These are phyloP conservation scores for Aspergillus conjunctus DNA, from an alignment of 495 filamentous ascomycete species.

Conservation along the genomic window DNA sequence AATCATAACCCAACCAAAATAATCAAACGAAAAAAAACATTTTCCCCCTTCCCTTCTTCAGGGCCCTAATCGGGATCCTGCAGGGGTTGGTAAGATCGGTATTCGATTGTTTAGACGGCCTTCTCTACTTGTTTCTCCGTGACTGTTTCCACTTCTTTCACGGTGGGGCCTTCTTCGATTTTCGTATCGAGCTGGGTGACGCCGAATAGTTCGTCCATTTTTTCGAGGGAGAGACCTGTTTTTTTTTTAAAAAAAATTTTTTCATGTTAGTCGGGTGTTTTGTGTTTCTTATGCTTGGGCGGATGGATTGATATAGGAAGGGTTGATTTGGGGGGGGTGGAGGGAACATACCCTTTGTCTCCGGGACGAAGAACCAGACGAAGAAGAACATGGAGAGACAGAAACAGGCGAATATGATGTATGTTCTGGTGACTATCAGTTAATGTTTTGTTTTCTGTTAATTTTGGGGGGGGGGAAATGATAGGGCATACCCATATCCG, in stretches of 20 bases:
- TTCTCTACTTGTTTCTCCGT: slow-evolving; percentile 1
- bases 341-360: slow-evolving; percentile 62
- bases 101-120: slow-evolving; percentile 2
- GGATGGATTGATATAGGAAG: slow-evolving; percentile 8
- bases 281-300: slow-evolving; percentile 9
- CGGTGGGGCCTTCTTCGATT: slow-evolving; percentile 20
- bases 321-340: background rate
- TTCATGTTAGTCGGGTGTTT: background rate
- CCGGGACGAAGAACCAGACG: slow-evolving; percentile 72
- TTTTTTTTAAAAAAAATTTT: no score
- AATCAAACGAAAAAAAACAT: no score
- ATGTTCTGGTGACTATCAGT: slow-evolving; percentile 41
- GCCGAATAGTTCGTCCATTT: slow-evolving; percentile 57
- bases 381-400: slow-evolving; percentile 68
- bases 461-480: background rate
- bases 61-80: no score
- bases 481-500: slow-evolving; percentile 56
- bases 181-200: slow-evolving; percentile 29
- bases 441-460: slow-evolving; percentile 32
- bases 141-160: background rate
- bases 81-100: no score
- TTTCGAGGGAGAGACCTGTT: slow-evolving; percentile 46
- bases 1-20: no score
- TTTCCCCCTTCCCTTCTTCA: no score
- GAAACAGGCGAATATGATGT: slow-evolving; percentile 54